Evolutionary conservation across 345 rosid genomes (phyloP).

Genomic region (Cardamine resedifolia): DNA sequence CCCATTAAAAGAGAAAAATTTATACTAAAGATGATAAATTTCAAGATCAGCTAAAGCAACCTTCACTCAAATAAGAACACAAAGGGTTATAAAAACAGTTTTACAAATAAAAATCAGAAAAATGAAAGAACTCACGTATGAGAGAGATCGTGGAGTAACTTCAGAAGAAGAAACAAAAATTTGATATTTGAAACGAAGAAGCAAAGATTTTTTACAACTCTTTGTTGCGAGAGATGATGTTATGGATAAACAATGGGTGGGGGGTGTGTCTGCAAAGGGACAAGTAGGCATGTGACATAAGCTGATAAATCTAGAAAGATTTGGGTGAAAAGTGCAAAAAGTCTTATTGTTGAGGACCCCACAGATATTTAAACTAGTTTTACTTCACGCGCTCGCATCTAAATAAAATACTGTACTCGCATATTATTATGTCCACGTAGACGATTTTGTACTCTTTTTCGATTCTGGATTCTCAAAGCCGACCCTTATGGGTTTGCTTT

Average conservation of each 20-base stretch:
- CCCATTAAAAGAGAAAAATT: background rate
- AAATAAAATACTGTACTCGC: background rate
- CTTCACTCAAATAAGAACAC: background rate
- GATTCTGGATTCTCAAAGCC: conserved; percentile 12
- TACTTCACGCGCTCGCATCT: background rate
- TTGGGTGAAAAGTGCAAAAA: conserved; percentile 25
- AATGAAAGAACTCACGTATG: conserved; percentile 38
- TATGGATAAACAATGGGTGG: conserved; percentile 51
- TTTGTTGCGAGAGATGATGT: conserved; percentile 15
- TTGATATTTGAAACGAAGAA: background rate
- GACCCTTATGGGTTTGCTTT: background rate
- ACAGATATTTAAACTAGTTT: conserved; percentile 1
- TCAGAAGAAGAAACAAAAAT: background rate
- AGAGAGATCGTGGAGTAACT: conserved; percentile 30
- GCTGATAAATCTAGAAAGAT: conserved; percentile 13
- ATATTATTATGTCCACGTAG: background rate
- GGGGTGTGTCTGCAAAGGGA: conserved; percentile 36
- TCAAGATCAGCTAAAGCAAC: background rate
- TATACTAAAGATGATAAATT: conserved; percentile 3
- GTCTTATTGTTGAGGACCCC: conserved; percentile 5
- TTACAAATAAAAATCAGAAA: background rate
- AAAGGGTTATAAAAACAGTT: background rate
- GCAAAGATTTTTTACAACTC: conserved; percentile 1
- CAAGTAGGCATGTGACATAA: conserved; percentile 43
- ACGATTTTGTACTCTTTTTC: background rate